Evolutionary conservation across 208 protist species (phyloP), one percentile per base, ranked within the genome.

Genomic region (Acanthamoeba culbertsoni): DNA sequence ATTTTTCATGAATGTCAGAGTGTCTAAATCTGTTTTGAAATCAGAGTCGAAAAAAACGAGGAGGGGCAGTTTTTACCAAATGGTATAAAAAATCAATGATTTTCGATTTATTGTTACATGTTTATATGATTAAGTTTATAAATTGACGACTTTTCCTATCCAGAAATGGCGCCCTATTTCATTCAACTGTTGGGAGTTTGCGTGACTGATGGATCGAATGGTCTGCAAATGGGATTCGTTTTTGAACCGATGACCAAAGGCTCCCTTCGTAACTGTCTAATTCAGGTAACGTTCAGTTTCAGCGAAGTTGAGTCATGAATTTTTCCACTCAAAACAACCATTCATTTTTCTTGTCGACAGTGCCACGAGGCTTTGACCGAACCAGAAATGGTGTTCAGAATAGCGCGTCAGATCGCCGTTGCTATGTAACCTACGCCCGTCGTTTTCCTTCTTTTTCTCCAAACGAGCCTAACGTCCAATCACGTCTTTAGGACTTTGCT

Each of bases 201-300:
- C 28, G 63, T 75, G 28, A 75, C 63, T 35, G 63, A 75, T n/a
- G 63, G 63, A 12, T 75, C 63, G 14, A 75, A 75, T 35, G 63
- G 63, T n/a, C 63, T 75, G 35, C 63, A 75, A 35, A 75, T 75
- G 63, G 63, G 63, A 26, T 75, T 75, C 5, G 63, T 75, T 18
- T 75, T 75, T 35, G 63, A 75, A 35, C 63, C 63, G 3, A 75
- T 75, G 63, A 75, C 63, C 63, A 75, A 75, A n/a, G 63, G 63
- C 35, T 75, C 63, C 63, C 63, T 75, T n/a, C 63, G 63, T 35
- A 75, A 75, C n/a, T 75, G 63, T n/a, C 35, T 75, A 12, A 75
- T 75, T 6, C 63, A 75, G 63, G 63, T 75, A 37, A n/a, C n/a
- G n/a, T n/a, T n/a, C n/a, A n/a, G n/a, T n/a, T n/a, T n/a, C n/a